Evolutionary conservation across 257 asterid species (phyloP).

Genomic region (Solanum piurae): DNA sequence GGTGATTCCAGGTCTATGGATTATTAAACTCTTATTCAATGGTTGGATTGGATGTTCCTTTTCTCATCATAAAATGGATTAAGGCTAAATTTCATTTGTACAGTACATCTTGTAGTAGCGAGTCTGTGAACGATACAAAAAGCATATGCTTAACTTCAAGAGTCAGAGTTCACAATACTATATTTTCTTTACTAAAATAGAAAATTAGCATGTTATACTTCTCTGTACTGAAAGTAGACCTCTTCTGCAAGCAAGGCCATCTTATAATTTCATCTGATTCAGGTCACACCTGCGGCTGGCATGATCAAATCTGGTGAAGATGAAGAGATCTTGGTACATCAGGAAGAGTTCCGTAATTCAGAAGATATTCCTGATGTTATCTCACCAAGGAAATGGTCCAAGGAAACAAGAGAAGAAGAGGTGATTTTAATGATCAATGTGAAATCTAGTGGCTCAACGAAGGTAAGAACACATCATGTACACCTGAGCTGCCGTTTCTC

Average conservation of each 20-base stretch:
- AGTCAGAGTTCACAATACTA: neutral
- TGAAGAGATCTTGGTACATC: conserved; percentile 44
- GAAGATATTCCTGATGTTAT: conserved; percentile 55
- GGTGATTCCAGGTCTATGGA: conserved; percentile 25
- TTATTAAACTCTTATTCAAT: neutral
- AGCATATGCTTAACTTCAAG: neutral
- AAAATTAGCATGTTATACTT: neutral
- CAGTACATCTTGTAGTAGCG: neutral
- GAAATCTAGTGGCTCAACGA: conserved; percentile 41
- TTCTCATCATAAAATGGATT: neutral
- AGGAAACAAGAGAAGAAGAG: conserved; percentile 67
- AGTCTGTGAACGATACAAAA: neutral
- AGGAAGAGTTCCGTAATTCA: conserved; percentile 44
- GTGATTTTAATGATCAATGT: conserved; percentile 46
- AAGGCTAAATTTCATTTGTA: neutral
- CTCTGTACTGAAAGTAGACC: neutral
- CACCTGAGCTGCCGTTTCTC: conserved; percentile 37
- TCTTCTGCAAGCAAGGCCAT: neutral
- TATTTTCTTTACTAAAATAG: neutral
- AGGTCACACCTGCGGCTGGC: conserved; percentile 78
- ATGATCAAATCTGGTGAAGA: conserved; percentile 45
- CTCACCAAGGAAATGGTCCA: conserved; percentile 79
- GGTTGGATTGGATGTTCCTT: neutral
- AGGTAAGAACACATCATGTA: conserved; percentile 33
- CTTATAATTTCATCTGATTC: conserved; percentile 4